Base-by-base conservation (phyloP, 306 rosid species). In the Hippophae tibetana region DNA sequence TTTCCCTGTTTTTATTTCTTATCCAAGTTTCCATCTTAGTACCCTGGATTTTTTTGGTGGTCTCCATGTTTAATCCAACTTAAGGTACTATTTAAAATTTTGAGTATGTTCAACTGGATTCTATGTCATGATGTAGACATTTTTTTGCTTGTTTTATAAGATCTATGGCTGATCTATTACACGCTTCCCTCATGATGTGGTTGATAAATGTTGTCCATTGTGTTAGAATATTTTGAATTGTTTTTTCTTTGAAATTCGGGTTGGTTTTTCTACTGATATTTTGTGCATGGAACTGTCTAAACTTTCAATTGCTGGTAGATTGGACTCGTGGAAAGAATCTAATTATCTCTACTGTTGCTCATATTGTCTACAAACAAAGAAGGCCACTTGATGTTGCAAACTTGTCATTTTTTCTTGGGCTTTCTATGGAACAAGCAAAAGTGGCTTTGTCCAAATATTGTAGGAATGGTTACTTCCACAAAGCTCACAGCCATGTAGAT, bases 371-470 rank as follows among this genome's bases (percentile, higher is more conserved):
- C 81, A 87, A 76, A 65, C 72, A 87, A 56, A 81, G 95, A 72
- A 96, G 98, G 54, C 93, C 96, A 18, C 73, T 79, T 69, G 98
- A 87, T 66, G 98, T 85, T 69, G 86, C 89, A 12, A 92, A 92
- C 64, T 72, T 92, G 64, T 78, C 83, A 47, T 83, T 76, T 58
- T 61, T 92, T 74, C 79, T 92, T 41, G 93, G 93, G 67, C 82
- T 85, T 27, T 79, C 88, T 53, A 73, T 71, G 73, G 89, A 87
- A 70, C 75, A 69, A 56, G 96, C 95, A 62, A 87, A 88, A 76
- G 88, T 72, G 42, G 86, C 96, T 62, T 60, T 81, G 56, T 92
- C 96, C 31, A 87, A 79, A 77, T 85, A 87, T 58, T 85, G 96
- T 75, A 87, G 95, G 90, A 85, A 81, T 42, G 84, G 23, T 40